These are phyloP conservation scores for Cronartium quercuum DNA, from an alignment of 1,284 basidiomycete genomes.

Conservation along the genomic window DNA sequence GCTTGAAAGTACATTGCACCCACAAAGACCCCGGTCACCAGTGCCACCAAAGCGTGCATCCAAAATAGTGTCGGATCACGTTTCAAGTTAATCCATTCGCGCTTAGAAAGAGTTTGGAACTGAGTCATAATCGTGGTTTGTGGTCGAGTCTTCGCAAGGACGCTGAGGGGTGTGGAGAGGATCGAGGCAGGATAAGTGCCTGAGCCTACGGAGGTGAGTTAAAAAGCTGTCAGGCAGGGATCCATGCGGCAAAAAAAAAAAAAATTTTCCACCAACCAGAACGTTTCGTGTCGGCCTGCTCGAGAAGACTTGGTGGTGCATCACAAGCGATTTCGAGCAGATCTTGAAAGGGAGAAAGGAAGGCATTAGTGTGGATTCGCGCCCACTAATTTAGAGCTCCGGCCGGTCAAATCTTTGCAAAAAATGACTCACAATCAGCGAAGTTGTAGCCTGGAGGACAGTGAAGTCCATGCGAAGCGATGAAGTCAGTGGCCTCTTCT, in stretches of 20 bases:
- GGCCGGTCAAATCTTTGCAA: no score
- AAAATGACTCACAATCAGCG: conserved; percentile 66
- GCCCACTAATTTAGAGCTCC: no score
- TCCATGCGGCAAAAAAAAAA: conserved; percentile 49
- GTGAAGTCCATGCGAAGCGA: conserved; percentile 54
- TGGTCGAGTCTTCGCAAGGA: conserved; percentile 50
- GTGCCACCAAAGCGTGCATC: conserved; percentile 64
- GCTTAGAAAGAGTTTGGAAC: conserved; percentile 65
- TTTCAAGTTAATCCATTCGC: conserved; percentile 74
- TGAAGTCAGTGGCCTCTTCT: conserved; percentile 61
- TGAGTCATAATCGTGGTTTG: conserved; percentile 77
- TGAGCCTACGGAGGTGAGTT: background rate
- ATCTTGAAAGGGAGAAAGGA: conserved; percentile 34
- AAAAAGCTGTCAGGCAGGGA: background rate
- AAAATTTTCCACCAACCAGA: background rate
- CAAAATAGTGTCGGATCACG: conserved; percentile 74
- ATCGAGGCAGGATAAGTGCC: conserved; percentile 41
- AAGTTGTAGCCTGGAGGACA: conserved; percentile 73
- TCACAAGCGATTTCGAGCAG: conserved; percentile 59
- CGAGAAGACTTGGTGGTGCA: conserved; percentile 2
- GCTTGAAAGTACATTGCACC: conserved; percentile 79
- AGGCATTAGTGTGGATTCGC: no score
- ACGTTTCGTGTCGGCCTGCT: background rate
- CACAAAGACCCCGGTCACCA: conserved; percentile 61
- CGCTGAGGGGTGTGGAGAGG: conserved; percentile 22